A percentile compares a stretch with the other conserved stretches of the same genome.
Conservation (phyloP, 441 rosid genomes). For the Dalechampia spathulata region DNA sequence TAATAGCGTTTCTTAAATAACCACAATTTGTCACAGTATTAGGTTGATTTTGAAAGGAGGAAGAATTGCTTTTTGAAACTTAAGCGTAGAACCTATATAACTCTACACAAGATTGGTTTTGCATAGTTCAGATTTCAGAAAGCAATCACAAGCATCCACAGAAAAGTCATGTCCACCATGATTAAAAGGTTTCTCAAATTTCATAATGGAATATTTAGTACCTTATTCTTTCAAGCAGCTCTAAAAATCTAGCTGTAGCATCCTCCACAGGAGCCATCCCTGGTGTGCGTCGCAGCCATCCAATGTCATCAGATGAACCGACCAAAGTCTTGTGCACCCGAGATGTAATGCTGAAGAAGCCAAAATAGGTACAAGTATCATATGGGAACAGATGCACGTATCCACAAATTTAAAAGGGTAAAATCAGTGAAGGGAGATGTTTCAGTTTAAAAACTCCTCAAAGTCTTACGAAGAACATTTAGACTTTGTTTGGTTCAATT, state of each 20-base stretch:
- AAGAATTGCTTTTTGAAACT: background rate
- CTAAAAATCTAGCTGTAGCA: constrained; percentile 51
- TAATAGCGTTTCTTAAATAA: too few relatives aligned
- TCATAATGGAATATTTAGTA: constrained; percentile 8
- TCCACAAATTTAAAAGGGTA: background rate
- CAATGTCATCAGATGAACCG: constrained; percentile 66
- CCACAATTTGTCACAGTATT: too few relatives aligned
- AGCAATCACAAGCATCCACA: background rate
- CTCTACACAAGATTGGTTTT: background rate
- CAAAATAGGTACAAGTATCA: constrained; percentile 13
- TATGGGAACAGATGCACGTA: too few relatives aligned
- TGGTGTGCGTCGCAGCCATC: constrained; percentile 53
- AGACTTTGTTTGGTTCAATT: too few relatives aligned
- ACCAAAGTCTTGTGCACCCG: constrained; percentile 41
- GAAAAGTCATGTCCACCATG: background rate
- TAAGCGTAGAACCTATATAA: background rate
- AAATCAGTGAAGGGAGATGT: too few relatives aligned
- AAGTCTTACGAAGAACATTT: too few relatives aligned
- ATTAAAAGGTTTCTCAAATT: background rate
- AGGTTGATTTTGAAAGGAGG: background rate
- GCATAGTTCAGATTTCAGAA: background rate
- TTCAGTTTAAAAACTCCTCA: too few relatives aligned
- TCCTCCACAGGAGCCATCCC: constrained; percentile 54
- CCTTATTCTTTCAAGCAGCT: constrained; percentile 51
- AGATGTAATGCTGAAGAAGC: constrained; percentile 38